Base-by-base conservation (phyloP, 2,329 filamentous ascomycete genomes). In the Colletotrichum paranaense region DNA sequence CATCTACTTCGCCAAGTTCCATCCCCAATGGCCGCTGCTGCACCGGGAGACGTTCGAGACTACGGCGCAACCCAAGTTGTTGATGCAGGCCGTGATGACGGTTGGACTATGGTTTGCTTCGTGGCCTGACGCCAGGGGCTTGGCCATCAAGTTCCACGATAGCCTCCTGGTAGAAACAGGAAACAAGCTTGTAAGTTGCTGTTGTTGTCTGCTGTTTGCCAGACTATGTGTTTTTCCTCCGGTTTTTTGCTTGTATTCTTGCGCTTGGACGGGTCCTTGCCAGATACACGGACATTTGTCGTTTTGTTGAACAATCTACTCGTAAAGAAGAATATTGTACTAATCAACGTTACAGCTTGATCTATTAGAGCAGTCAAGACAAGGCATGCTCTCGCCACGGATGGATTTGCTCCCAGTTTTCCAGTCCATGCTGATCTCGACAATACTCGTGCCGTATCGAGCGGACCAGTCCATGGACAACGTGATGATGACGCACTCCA, bases 401-500 rank as follows among this genome's bases (percentile, higher is more conserved):
- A 4, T 59, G 35, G 58, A 64, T 12, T 19, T 72, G 24, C 30
- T 72, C 6, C 65, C 69, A 19, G n/a, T 69, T 7, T 64, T 72
- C n/a, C 69, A 72, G 28, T 53, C 65, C 1, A 59, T 63, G 55
- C 22, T 72, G 28, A 64, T 72, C 14, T 59, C 53, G 19, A 63
- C 38, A 24, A 72, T 69, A 16, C 53, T 72, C 9, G 69, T 69
- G 8, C 69, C 69, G 6, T 72, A 72, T 22, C 65, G 69, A 35
- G 53, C 69, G 1, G 69, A 72, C 16, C 35, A 72, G 16, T 42
- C 69, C 11, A 63, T 64, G 30, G 65, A 72, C 12, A 72, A 63
- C 24, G 53, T 72, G 19, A 64, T 69, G 69, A 69, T 64, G 53
- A 69, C 65, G 12, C 69, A 72, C 26, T 8, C 69, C 24, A 68